A percentile compares a stretch with the other conserved stretches of the same genome.
Conservation (phyloP, 2,329 filamentous ascomycete species). For the Paecilomyces variotii region DNA sequence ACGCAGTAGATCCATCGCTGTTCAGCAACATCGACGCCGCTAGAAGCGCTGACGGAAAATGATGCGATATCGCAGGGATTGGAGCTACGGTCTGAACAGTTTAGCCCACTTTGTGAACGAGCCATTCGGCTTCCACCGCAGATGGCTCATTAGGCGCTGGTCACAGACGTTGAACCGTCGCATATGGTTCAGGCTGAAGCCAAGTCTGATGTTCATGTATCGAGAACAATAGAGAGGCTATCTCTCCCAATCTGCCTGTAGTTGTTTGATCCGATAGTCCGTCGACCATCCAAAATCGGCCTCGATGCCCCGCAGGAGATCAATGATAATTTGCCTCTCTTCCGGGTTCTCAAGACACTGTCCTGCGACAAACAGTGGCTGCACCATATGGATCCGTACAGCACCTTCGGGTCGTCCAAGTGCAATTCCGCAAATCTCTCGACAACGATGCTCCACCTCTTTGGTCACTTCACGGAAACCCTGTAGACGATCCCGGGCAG, state of each 20-base stretch:
- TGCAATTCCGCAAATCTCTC: constrained; percentile 53
- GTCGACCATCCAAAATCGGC: constrained; percentile 54
- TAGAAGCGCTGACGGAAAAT: too few species aligned
- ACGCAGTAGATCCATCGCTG: too few species aligned
- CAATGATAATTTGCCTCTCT: constrained; percentile 48
- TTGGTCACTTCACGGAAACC: constrained; percentile 50
- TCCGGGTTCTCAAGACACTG: constrained; percentile 46
- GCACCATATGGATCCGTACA: constrained; percentile 50
- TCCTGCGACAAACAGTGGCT: constrained; percentile 53
- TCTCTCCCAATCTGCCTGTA: constrained; percentile 28
- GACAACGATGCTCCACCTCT: constrained; percentile 48
- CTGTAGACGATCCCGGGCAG: constrained; percentile 46
- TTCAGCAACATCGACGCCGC: too few species aligned
- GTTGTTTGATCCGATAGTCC: constrained; percentile 45
- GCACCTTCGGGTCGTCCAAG: constrained; percentile 48
- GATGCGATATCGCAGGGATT: too few species aligned
- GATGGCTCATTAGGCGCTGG: neutral
- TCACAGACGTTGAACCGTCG: neutral
- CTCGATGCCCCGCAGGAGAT: constrained; percentile 51
- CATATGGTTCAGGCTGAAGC: neutral
- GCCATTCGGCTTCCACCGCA: neutral
- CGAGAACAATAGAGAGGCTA: neutral
- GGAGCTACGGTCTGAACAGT: too few species aligned
- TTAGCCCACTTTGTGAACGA: too few species aligned
- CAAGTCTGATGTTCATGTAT: neutral